Percentiles rank a stretch among this genome's conserved stretches.
Evolutionary conservation across 2,329 filamentous ascomycete genomes (phyloP).

Genomic region (Cladosporium sp.): DNA sequence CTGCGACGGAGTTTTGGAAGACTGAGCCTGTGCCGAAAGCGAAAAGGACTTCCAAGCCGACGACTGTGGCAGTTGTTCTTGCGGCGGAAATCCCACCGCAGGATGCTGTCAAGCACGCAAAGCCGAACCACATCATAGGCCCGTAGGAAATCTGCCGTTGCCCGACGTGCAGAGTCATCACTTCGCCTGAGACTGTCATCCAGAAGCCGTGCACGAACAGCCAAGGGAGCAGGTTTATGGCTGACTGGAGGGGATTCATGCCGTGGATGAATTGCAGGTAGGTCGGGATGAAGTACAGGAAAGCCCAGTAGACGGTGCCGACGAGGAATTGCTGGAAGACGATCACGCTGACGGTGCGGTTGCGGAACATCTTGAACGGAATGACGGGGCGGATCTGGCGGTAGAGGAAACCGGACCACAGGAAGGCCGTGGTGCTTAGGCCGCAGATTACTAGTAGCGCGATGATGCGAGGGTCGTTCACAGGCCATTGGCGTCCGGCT

Average conservation of each 20-base stretch:
- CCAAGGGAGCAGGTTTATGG: slow-evolving; percentile 18
- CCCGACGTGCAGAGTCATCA: slow-evolving; percentile 14
- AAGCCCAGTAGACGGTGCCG: slow-evolving; percentile 21
- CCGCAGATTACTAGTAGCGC: slow-evolving; percentile 13
- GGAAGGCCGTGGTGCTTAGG: slow-evolving; percentile 11
- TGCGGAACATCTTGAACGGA: slow-evolving; percentile 22
- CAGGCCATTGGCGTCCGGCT: slow-evolving; percentile 8
- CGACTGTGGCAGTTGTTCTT: neutral
- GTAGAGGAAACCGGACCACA: slow-evolving; percentile 13
- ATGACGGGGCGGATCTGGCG: slow-evolving; percentile 19
- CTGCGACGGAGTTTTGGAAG: slow-evolving; percentile 24
- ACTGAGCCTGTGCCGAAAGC: slow-evolving; percentile 21
- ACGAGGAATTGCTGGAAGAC: slow-evolving; percentile 21
- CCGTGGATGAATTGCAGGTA: slow-evolving; percentile 18
- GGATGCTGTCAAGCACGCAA: slow-evolving; percentile 17
- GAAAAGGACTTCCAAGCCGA: slow-evolving; percentile 16
- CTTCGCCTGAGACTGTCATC: slow-evolving; percentile 17
- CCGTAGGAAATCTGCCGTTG: slow-evolving; percentile 16
- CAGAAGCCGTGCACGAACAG: slow-evolving; percentile 18
- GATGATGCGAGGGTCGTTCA: slow-evolving; percentile 11
- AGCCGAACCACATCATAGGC: slow-evolving; percentile 18
- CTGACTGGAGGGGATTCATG: slow-evolving; percentile 12
- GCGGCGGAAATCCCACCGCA: neutral
- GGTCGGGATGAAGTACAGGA: slow-evolving; percentile 21
- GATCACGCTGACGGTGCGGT: slow-evolving; percentile 19